Evolutionary conservation across 805 yeast genomes (phyloP), one percentile per base, ranked within the genome.

Genomic region (Zygosaccharomyces rouxii): DNA sequence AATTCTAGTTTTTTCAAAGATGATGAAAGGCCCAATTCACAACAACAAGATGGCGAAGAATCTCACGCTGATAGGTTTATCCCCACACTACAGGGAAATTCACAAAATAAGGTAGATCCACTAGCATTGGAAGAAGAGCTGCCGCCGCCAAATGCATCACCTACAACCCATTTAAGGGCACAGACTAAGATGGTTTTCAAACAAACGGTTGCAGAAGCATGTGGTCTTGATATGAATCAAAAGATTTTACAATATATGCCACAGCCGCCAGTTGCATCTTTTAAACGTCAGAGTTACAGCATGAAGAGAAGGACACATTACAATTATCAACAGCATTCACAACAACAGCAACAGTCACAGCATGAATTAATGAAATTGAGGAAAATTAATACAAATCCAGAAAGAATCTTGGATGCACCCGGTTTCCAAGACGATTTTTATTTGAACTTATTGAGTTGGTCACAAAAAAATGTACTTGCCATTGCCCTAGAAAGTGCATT

Each of bases 331-430:
- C 71, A 31, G 60, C 71, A 40, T 69, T 73, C 9, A 5, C 42
- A 40, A 40, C 44, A 40, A 44, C 44, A 28, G 38, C 76, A 42
- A 19, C 82, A 0, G 69, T 76, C 10, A 72, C 77, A 23, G 33
- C 42, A 48, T 10, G 86, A 84, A 4, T 75, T 81, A 31, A 81
- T 86, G 14, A 73, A 89, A 58, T 78, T 87, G 42, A 80, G 95
- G 55, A 83, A 82, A 57, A 76, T 94, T 41, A 88, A 95, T 22
- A 80, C 88, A 0, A 86, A 88, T 29, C 98, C 99, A 1, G 96
- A 88, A 55, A 78, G 96, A 54, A 95, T 94, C 1, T 73, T 94
- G 35, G 99, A 94, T 69, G 99, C 98, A 0, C 99, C 99, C 0
- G 97, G 96, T 0, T 76, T 90, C 49, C 77, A 84, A 19, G 96